These are phyloP conservation scores for Neospermospora avenae DNA, from an alignment of 2,329 filamentous ascomycete species.

Conservation along the genomic window DNA sequence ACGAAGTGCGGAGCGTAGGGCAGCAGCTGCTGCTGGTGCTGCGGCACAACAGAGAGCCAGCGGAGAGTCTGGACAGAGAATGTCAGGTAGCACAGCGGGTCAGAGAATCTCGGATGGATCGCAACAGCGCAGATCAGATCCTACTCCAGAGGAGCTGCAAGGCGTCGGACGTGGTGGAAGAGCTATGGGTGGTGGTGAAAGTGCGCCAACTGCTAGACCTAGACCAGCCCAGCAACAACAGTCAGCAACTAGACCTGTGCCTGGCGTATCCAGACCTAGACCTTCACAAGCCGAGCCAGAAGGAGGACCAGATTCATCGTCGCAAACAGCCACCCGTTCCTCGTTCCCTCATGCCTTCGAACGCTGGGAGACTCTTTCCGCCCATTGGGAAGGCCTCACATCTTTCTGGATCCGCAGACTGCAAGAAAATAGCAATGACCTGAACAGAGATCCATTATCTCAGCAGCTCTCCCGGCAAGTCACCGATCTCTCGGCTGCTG, in stretches of 20 bases:
- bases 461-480: constrained; percentile 91
- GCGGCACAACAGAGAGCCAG: constrained; percentile 33
- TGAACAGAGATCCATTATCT: constrained; percentile 76
- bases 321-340: constrained; percentile 44
- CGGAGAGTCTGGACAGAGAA: constrained; percentile 17
- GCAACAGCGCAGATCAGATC: constrained; percentile 30
- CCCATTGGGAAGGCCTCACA: constrained; percentile 96
- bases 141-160: constrained; percentile 25
- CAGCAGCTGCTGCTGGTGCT: constrained; percentile 51
- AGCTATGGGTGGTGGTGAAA: constrained; percentile 29
- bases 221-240: constrained; percentile 26
- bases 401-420: constrained; percentile 95
- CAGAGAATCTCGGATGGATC: constrained; percentile 34
- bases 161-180: constrained; percentile 28
- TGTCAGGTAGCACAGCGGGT: constrained; percentile 22
- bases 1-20: constrained; percentile 57
- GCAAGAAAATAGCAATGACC: constrained; percentile 84
- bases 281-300: constrained; percentile 12
- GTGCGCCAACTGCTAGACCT: constrained; percentile 32
- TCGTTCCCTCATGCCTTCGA: constrained; percentile 96
- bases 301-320: constrained; percentile 11
- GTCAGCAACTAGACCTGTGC: constrained; percentile 19
- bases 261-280: constrained; percentile 16
- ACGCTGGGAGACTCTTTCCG: constrained; percentile 93
- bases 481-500: constrained; percentile 93